Conservation (phyloP, 148 eudicot genomes). For the Persicaria tinctoria region DNA sequence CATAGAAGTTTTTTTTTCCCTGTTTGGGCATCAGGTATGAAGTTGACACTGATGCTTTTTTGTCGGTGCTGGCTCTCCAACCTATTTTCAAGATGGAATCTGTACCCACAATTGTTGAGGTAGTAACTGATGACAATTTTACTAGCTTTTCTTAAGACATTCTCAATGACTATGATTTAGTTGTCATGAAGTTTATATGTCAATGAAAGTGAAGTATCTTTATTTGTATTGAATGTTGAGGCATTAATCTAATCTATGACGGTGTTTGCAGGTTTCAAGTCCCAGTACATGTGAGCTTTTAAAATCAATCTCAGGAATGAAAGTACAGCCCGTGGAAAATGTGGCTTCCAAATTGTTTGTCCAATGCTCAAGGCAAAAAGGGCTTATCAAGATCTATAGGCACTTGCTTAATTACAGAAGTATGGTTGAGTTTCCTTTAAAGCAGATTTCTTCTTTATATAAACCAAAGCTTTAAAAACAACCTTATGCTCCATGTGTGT, state of each 20-base stretch:
- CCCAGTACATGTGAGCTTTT: conserved; percentile 84
- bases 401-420: conserved; percentile 92
- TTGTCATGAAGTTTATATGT: background rate
- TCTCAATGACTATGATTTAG: background rate
- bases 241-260: background rate
- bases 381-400: conserved; percentile 79
- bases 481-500: background rate
- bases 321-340: conserved; percentile 87
- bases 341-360: conserved; percentile 95
- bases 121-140: conserved; percentile 18
- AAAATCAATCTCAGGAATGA: conserved; percentile 81
- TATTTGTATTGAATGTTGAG: background rate
- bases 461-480: conserved; percentile 1
- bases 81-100: conserved; percentile 52
- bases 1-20: background rate
- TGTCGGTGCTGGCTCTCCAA: conserved; percentile 89
- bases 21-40: conserved; percentile 51
- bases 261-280: conserved; percentile 65
- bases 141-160: background rate
- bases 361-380: conserved; percentile 95
- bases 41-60: conserved; percentile 94
- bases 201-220: background rate
- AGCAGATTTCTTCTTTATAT: background rate
- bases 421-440: conserved; percentile 19
- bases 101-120: conserved; percentile 96